These are phyloP conservation scores for Sindora glabra DNA, from an alignment of 306 rosid species.

Conservation along the genomic window DNA sequence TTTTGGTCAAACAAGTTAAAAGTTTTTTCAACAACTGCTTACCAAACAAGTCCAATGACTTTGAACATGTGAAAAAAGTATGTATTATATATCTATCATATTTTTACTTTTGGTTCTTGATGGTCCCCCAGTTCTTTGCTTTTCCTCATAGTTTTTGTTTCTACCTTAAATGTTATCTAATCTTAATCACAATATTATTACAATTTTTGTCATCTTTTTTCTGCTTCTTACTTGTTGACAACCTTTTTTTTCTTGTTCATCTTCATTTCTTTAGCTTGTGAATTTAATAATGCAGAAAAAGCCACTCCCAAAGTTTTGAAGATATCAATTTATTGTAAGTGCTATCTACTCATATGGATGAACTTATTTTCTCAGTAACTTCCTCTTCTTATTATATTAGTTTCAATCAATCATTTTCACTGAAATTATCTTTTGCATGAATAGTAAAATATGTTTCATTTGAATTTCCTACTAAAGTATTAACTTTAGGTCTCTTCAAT, in stretches of 20 bases:
- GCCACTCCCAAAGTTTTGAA: constrained; percentile 97
- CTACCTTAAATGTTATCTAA: too few relatives aligned
- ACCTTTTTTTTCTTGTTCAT: not conserved
- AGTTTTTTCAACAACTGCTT: too few relatives aligned
- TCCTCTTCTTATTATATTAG: not conserved
- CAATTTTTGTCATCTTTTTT: not conserved
- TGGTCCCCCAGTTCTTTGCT: too few relatives aligned
- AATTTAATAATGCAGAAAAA: constrained; percentile 57
- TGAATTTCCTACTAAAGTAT: not conserved
- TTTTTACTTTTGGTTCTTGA: too few relatives aligned
- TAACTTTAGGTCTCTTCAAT: not conserved
- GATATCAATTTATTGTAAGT: constrained; percentile 82
- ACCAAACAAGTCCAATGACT: too few relatives aligned
- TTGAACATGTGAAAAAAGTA: too few relatives aligned
- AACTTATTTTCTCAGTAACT: not conserved
- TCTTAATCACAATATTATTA: not conserved
- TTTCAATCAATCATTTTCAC: not conserved
- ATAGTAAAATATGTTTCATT: not conserved
- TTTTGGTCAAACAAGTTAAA: too few relatives aligned
- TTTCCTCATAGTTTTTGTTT: too few relatives aligned
- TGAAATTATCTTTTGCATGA: not conserved
- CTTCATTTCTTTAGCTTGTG: constrained; percentile 21
- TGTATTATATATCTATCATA: too few relatives aligned
- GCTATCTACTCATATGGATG: too few relatives aligned
- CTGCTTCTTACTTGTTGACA: not conserved